These are phyloP conservation scores for Fusarium haematococcum DNA, from an alignment of 2,329 filamentous ascomycete species.

Conservation along the genomic window DNA sequence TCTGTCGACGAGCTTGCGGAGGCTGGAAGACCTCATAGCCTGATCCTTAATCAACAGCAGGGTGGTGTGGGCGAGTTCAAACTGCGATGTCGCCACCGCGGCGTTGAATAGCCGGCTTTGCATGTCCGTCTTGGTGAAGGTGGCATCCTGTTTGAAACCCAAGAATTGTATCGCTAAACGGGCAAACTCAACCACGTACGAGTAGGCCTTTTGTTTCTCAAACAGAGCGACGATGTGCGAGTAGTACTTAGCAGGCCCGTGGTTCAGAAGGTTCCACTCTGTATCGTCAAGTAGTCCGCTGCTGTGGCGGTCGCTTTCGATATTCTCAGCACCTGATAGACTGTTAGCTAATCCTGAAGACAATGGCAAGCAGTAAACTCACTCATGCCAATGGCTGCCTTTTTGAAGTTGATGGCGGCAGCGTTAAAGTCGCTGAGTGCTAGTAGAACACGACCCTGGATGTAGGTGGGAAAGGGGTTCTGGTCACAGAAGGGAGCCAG, in stretches of 20 bases:
- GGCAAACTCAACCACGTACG: conserved; percentile 87
- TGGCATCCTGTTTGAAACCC: conserved; percentile 45
- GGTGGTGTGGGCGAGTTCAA: conserved; percentile 84
- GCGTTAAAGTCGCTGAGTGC: conserved; percentile 78
- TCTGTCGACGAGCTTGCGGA: conserved; percentile 76
- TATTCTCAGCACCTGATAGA: conserved; percentile 58
- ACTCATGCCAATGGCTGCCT: conserved; percentile 86
- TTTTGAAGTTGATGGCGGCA: conserved; percentile 82
- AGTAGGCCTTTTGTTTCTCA: conserved; percentile 80
- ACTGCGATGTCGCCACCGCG: conserved; percentile 81
- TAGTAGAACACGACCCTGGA: conserved; percentile 84
- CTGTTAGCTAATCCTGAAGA: conserved; percentile 41
- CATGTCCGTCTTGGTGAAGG: conserved; percentile 73
- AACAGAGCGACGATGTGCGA: conserved; percentile 86
- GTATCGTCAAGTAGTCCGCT: conserved; percentile 79
- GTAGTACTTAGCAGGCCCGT: conserved; percentile 86
- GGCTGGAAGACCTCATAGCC: conserved; percentile 77
- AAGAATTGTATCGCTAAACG: conserved; percentile 77
- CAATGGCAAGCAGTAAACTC: conserved; percentile 53
- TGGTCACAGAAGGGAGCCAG: conserved; percentile 67
- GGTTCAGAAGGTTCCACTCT: conserved; percentile 76
- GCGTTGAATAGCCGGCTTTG: conserved; percentile 87
- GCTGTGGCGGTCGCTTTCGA: conserved; percentile 65
- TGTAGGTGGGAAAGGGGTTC: conserved; percentile 78
- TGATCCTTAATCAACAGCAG: conserved; percentile 78